phyloP scores from a whole-genome alignment of 2,329 filamentous ascomycete genomes.

The Talaromyces pinophilus region DNA sequence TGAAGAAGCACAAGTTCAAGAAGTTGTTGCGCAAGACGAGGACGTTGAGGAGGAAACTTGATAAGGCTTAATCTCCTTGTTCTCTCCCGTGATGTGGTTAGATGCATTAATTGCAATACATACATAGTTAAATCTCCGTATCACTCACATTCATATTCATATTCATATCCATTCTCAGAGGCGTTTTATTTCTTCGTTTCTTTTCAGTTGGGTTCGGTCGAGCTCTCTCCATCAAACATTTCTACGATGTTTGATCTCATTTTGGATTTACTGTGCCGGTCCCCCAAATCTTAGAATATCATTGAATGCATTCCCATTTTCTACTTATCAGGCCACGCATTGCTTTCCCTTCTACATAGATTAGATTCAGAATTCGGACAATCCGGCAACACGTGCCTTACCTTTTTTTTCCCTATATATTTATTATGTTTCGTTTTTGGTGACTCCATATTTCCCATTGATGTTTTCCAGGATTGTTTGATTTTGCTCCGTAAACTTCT shows the following conservation, averaged over 20 bases:
- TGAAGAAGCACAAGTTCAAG: slow-evolving; percentile 99
- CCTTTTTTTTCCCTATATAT: no score
- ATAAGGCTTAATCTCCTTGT: slow-evolving; percentile 52
- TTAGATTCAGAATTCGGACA: no score
- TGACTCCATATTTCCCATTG: no score
- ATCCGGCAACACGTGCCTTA: no score
- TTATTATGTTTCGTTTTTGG: no score
- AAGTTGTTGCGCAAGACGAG: slow-evolving; percentile 94
- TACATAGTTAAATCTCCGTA: slow-evolving; percentile 5
- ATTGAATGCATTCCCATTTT: no score
- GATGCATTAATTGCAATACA: not conserved
- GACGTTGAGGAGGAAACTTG: slow-evolving; percentile 82
- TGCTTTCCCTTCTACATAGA: not conserved
- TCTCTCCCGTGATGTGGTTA: not conserved
- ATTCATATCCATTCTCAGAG: slow-evolving; percentile 8
- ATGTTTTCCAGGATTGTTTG: no score
- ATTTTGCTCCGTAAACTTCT: no score
- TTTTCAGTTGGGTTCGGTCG: not conserved
- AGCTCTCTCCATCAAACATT: not conserved
- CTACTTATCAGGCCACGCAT: not conserved
- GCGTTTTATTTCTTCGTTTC: slow-evolving; percentile 22
- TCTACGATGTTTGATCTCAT: not conserved
- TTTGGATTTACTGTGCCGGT: no score
- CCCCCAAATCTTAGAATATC: no score
- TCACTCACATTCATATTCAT: not conserved